Evolutionary conservation across 192 early-diverging fungal species (phyloP).

Genomic region (Mortierella claussenii): DNA sequence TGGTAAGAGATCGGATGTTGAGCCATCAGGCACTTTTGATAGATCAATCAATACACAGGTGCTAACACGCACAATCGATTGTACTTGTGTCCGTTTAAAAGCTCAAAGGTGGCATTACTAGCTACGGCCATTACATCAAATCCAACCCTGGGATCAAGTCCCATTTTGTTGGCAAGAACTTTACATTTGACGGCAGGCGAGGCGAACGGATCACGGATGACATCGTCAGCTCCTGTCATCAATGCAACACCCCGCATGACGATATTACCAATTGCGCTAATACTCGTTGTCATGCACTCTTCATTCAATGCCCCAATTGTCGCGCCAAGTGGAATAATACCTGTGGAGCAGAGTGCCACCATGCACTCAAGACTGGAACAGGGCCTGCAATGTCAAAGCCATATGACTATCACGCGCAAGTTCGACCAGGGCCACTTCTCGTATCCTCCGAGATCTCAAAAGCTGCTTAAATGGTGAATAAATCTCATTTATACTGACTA

Average conservation of each 20-base stretch:
- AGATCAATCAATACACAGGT: too few species aligned
- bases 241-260: constrained; percentile 71
- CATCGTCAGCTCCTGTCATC: constrained; percentile 71
- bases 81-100: neutral
- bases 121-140: constrained; percentile 74
- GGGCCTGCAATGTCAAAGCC: constrained; percentile 31
- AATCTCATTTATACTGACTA: neutral
- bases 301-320: constrained; percentile 74
- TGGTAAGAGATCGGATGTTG: constrained; percentile 71
- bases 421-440: constrained; percentile 21
- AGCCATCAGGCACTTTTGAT: constrained; percentile 76
- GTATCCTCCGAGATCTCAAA: neutral
- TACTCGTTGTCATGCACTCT: constrained; percentile 74
- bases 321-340: constrained; percentile 57
- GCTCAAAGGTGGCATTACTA: constrained; percentile 78
- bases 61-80: neutral
- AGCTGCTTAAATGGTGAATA: constrained; percentile 12
- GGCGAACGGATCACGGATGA: constrained; percentile 76
- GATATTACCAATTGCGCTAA: constrained; percentile 78
- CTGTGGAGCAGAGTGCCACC: constrained; percentile 54
- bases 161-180: constrained; percentile 78
- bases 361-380: constrained; percentile 20
- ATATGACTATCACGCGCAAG: constrained; percentile 46
- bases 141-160: constrained; percentile 56
- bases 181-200: constrained; percentile 81